Base-by-base conservation (phyloP, 805 yeast genomes). In the Nakazawaea ambrosiae region DNA sequence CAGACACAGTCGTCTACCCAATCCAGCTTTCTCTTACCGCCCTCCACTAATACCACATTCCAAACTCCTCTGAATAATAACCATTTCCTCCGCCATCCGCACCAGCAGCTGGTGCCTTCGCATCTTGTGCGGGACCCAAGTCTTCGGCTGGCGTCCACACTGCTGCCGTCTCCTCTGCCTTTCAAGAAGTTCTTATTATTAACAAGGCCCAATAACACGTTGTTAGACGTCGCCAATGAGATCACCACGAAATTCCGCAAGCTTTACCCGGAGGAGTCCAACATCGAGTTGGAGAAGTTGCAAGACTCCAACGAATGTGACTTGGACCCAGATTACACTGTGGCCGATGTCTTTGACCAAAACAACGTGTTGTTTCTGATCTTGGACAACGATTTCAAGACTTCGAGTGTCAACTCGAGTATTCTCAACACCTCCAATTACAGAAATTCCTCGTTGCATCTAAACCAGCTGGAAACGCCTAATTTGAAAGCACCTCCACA, bases 281-380 rank as follows among this genome's bases (percentile, higher is more conserved):
- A 14, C 7, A 53, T 83, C 15, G 64, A 65, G 5, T 72, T 85
- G 28, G 58, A 68, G n/a, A 70, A 73, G 35, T 57, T 85, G 4
- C 94, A 84, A 50, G 90, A 84, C 54, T 56, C 55, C 29, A 70
- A 75, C 41, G 70, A 69, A 40, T 82, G 89, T 47, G 95, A 85
- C 51, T 59, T 85, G 40, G 95, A 85, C 54, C 89, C 89, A 0
- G 95, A 83, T 42, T 84, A 78, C 45, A 43, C 56, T 2, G 81
- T 78, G 0, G 69, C 68, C 8, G 85, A 82, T 47, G 78, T 83
- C 5, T 82, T 85, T 49, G 74, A 66, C 36, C 55, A 58, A 11
- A 66, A 61, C 41, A 70, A 66, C 41, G 56, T 66, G 4, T 68
- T 75, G 7, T 57, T 70, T 28, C 78, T 73, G 2, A 45, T 73